Evolutionary conservation across 2,329 filamentous ascomycete species (phyloP).

Genomic region (Beauveria pseudobassiana): DNA sequence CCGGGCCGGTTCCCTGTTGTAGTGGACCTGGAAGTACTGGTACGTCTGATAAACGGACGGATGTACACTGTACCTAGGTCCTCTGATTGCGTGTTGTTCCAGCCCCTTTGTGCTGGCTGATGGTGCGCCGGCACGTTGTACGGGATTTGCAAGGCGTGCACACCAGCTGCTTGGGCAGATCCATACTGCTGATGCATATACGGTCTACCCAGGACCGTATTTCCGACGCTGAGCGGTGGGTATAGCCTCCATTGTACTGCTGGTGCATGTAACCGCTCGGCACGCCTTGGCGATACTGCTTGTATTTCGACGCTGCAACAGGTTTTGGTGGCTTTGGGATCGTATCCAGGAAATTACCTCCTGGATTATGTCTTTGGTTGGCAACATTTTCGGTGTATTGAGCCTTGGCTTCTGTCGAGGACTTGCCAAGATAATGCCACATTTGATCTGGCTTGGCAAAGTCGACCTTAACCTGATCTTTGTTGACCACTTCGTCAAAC

Average conservation of each 20-base stretch:
- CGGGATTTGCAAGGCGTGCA: neutral
- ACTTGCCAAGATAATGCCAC: conserved; percentile 82
- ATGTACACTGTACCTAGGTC: conserved; percentile 27
- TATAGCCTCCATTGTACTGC: conserved; percentile 7
- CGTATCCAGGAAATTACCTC: conserved; percentile 66
- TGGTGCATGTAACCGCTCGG: conserved; percentile 20
- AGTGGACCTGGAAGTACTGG: conserved; percentile 51
- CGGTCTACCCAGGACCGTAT: conserved; percentile 28
- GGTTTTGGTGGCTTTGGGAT: conserved; percentile 47
- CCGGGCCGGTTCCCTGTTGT: conserved; percentile 49
- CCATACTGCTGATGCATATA: conserved; percentile 34
- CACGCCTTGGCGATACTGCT: conserved; percentile 21
- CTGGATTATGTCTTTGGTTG: conserved; percentile 54
- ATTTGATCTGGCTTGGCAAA: conserved; percentile 65
- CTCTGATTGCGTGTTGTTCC: neutral
- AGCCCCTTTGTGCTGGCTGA: neutral
- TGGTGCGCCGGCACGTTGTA: neutral
- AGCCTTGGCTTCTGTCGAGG: conserved; percentile 82
- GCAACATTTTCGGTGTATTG: conserved; percentile 78
- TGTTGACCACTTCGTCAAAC: conserved; percentile 48
- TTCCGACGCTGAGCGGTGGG: conserved; percentile 13
- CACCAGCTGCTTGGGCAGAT: neutral
- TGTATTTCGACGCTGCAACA: conserved; percentile 20
- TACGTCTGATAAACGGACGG: conserved; percentile 45
- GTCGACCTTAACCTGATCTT: conserved; percentile 61